Evolutionary conservation across 2,329 filamentous ascomycete genomes (phyloP).

Genomic region (Sporothrix sp.): DNA sequence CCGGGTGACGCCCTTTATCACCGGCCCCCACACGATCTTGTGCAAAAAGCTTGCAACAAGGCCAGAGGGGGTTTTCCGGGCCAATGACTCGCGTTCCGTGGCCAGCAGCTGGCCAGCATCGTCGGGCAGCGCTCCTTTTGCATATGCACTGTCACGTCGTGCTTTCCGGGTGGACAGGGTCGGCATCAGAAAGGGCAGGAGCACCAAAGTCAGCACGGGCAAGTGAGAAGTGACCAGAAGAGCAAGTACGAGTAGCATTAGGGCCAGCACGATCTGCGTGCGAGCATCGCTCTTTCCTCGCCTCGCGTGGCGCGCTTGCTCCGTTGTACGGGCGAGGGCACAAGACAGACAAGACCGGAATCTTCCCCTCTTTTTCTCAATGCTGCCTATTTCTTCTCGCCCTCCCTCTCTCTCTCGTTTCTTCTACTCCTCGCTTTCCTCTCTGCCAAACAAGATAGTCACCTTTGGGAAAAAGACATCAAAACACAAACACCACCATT

Average conservation of each 20-base stretch:
- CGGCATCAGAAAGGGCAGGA: not conserved
- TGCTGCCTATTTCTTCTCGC: not conserved
- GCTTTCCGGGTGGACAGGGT: not conserved
- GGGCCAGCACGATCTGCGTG: not conserved
- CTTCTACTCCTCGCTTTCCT: not conserved
- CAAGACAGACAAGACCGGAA: slow-evolving; percentile 1
- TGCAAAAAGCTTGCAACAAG: too few species aligned
- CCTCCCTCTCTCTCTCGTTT: not conserved
- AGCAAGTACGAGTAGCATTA: not conserved
- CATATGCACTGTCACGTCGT: slow-evolving; percentile 1
- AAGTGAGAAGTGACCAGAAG: not conserved
- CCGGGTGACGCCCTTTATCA: too few species aligned
- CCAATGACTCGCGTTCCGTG: too few species aligned
- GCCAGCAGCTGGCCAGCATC: not conserved
- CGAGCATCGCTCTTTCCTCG: not conserved
- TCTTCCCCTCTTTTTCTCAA: slow-evolving; percentile 1
- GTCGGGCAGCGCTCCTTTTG: too few species aligned
- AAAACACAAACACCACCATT: not conserved
- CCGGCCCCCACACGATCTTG: too few species aligned
- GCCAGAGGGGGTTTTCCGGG: too few species aligned
- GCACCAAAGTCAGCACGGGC: not conserved
- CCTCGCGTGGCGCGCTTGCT: slow-evolving; percentile 2
- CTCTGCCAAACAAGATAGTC: not conserved
- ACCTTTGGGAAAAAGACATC: not conserved
- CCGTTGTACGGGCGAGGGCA: not conserved